Conservation (phyloP, 2,329 filamentous ascomycete genomes). For the Colletotrichum magnum region DNA sequence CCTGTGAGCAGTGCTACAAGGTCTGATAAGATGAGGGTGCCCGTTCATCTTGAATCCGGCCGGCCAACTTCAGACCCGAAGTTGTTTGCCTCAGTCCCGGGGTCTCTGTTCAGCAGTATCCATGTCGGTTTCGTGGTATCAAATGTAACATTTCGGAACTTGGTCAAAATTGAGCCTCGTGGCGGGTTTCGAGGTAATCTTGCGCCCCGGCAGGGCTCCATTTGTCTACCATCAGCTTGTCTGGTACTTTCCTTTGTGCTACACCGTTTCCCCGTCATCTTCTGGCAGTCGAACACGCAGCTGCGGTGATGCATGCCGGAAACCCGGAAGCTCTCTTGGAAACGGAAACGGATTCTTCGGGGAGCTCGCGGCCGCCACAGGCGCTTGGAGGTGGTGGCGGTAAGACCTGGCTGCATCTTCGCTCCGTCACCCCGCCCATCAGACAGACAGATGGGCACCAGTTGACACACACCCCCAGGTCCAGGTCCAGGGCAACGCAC, state of each 20-base stretch:
- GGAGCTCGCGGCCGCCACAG: conserved; percentile 22
- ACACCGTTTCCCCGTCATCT: background rate
- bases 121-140: conserved; percentile 18
- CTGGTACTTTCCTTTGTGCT: background rate
- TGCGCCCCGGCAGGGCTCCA: conserved; percentile 14
- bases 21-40: conserved; percentile 35
- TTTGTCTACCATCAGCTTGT: background rate
- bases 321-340: background rate
- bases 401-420: conserved; percentile 22
- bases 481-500: background rate
- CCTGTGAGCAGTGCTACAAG: conserved; percentile 22
- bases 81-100: conserved; percentile 6
- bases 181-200: conserved; percentile 25
- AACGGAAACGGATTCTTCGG: conserved; percentile 19
- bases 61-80: conserved; percentile 16
- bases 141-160: conserved; percentile 23
- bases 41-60: conserved; percentile 35
- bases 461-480: background rate
- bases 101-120: conserved; percentile 10
- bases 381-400: conserved; percentile 24
- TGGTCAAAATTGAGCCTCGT: conserved; percentile 34
- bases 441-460: conserved; percentile 18
- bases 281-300: conserved; percentile 8
- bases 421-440: conserved; percentile 27
- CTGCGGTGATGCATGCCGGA: conserved; percentile 8